Evolutionary conservation across 352 stramenopile species (phyloP).

Genomic region (Phytophthora fragariae): DNA sequence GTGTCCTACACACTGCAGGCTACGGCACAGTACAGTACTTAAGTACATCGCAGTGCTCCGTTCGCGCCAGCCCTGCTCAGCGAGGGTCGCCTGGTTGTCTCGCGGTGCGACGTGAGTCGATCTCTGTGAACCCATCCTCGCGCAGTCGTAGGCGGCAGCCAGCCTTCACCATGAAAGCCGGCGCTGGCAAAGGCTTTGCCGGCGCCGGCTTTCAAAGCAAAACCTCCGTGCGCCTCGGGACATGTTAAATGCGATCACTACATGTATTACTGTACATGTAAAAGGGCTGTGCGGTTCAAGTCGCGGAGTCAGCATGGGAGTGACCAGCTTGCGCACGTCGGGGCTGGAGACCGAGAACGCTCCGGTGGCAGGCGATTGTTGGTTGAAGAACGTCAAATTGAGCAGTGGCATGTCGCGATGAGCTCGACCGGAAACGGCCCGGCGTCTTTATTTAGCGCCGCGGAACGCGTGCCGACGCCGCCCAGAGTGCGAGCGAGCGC

Average conservation of each 20-base stretch:
- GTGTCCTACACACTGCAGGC: no score
- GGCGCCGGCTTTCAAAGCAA: no score
- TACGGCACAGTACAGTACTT: no score
- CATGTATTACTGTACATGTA: neutral
- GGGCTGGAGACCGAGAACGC: conserved; percentile 15
- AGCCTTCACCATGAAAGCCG: conserved; percentile 11
- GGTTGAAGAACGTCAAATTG: conserved; percentile 11
- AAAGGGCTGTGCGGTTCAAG: conserved; percentile 22
- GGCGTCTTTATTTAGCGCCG: conserved; percentile 28
- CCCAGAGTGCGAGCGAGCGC: conserved; percentile 4
- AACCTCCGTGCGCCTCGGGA: conserved; percentile 24
- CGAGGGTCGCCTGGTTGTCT: conserved; percentile 5
- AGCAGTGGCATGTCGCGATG: conserved; percentile 14
- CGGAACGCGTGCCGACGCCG: conserved; percentile 13
- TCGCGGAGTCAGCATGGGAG: conserved; percentile 22
- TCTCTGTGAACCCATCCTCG: conserved; percentile 17
- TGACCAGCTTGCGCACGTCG: conserved; percentile 10
- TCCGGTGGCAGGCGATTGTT: conserved; percentile 11
- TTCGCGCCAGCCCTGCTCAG: conserved; percentile 11
- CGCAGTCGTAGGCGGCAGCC: conserved; percentile 1
- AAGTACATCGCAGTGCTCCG: conserved; percentile 1
- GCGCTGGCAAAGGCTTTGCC: conserved; percentile 23
- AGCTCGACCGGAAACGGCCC: conserved; percentile 7
- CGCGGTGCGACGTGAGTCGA: neutral
- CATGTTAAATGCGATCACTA: conserved; percentile 23